Evolutionary conservation across 2,329 filamentous ascomycete species (phyloP), one percentile per base, ranked within the genome.

Genomic region (Akanthomyces muscarius): DNA sequence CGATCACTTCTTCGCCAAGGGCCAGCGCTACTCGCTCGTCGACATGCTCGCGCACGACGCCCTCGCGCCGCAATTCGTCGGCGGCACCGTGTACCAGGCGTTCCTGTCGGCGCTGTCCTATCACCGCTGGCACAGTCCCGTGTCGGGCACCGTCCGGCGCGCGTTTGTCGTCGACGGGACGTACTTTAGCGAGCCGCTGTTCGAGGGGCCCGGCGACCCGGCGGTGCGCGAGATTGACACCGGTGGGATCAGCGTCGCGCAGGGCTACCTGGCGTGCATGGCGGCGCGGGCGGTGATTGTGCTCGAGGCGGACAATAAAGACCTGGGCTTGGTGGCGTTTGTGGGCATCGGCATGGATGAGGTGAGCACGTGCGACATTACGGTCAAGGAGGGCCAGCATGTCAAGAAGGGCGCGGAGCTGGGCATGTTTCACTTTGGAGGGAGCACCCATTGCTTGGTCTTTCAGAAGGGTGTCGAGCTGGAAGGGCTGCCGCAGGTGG

Each of bases 401-500:
- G 70, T 92, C 16, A 78, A 78, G 58, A 92, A 41, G 78, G 90
- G 90, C 1, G 83, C 91, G 5, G 77, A 91, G 76, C 79, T 87
- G 50, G 89, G 89, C 55, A 92, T 91, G 89, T 92, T 92, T 74
- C 89, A 92, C 70, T 92, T 88, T 71, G 89, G 89, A 21, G 89
- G 90, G 0, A 87, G 83, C 13, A 86, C 85, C 1, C 86, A 90
- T 70, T 90, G 87, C 68, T 69, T 92, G 67, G 70, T 92, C 2
- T 91, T 92, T 75, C 75, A 83, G 25, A 79, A 82, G 66, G 81
- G 77, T 0, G 83, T 88, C 38, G 75, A 78, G 58, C 64, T 86
- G 0, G 71, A 76, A 2, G 77, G 71, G 0, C 73, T 80, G 36
- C 78, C 77, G 0, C 66, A 72, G 60, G 64, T 76, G 0, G 74